A percentile compares a stretch with the other conserved stretches of the same genome.
These are phyloP conservation scores for Solanum infundibuliforme DNA, from an alignment of 257 asterid species.

Conservation along the genomic window DNA sequence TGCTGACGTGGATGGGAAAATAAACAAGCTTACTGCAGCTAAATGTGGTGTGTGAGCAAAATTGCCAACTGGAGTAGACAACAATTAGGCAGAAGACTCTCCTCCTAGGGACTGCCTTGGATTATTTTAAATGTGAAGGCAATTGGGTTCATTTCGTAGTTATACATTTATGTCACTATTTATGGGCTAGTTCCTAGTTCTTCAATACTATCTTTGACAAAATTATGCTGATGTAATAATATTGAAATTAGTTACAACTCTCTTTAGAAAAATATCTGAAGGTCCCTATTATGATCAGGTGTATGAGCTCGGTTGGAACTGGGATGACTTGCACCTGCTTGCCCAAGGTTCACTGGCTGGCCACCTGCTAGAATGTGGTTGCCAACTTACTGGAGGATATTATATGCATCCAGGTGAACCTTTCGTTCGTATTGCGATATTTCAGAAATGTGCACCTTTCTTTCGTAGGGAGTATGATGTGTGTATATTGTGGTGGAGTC, in stretches of 20 bases:
- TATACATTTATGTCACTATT: background rate
- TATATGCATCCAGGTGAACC: constrained; percentile 88
- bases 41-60: background rate
- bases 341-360: constrained; percentile 95
- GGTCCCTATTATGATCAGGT: constrained; percentile 30
- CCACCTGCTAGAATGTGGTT: constrained; percentile 96
- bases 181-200: background rate
- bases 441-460: background rate
- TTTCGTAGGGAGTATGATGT: background rate
- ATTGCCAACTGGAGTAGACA: background rate
- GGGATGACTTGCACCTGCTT: constrained; percentile 71
- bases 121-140: background rate
- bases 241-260: background rate
- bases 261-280: background rate
- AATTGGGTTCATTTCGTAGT: background rate
- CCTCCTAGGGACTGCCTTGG: background rate
- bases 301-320: constrained; percentile 96
- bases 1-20: background rate
- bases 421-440: background rate
- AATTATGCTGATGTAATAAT: background rate
- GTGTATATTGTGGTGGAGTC: background rate
- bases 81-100: background rate
- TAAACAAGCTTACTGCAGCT: background rate
- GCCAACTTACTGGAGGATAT: constrained; percentile 98
- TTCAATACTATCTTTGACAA: background rate